Evolutionary conservation across 2,329 filamentous ascomycete species (phyloP).

Genomic region (Aureobasidium sp.): DNA sequence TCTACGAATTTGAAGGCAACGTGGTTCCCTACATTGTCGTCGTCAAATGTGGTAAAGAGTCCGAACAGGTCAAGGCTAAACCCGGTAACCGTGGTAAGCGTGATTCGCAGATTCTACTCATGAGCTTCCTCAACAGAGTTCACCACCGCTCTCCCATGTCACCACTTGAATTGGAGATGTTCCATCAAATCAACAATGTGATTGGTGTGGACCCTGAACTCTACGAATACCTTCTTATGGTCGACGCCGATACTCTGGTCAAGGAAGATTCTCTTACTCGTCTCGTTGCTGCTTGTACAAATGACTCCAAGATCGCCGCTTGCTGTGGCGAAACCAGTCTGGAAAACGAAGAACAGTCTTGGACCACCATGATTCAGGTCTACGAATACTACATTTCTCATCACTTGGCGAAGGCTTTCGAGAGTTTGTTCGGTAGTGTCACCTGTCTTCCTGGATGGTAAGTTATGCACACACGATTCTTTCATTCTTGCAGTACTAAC

Average conservation of each 20-base stretch:
- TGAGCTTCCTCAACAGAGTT: conserved; percentile 97
- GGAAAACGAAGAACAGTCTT: conserved; percentile 88
- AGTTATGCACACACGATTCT: conserved; percentile 31
- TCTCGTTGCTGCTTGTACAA: conserved; percentile 83
- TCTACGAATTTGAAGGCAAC: conserved; percentile 96
- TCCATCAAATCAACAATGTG: conserved; percentile 98
- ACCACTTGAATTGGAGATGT: conserved; percentile 93
- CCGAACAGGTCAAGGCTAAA: conserved; percentile 82
- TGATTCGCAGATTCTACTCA: conserved; percentile 90
- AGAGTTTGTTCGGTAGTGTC: conserved; percentile 94
- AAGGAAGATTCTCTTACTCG: conserved; percentile 86
- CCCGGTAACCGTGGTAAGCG: conserved; percentile 97
- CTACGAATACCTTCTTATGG: conserved; percentile 95
- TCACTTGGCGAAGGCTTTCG: conserved; percentile 92
- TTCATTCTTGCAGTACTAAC: conserved; percentile 9
- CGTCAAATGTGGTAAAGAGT: conserved; percentile 96
- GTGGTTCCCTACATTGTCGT: conserved; percentile 94
- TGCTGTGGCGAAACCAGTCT: conserved; percentile 96
- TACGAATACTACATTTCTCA: conserved; percentile 99
- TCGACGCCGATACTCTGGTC: conserved; percentile 95
- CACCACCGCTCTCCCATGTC: conserved; percentile 93
- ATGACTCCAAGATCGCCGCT: conserved; percentile 92
- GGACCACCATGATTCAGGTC: conserved; percentile 99
- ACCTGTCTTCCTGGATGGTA: conserved; percentile 99
- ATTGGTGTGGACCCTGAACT: conserved; percentile 96